phyloP scores from a whole-genome alignment of 202 grass and related monocot genomes.

The Schoenoplectus tabernaemontani region DNA sequence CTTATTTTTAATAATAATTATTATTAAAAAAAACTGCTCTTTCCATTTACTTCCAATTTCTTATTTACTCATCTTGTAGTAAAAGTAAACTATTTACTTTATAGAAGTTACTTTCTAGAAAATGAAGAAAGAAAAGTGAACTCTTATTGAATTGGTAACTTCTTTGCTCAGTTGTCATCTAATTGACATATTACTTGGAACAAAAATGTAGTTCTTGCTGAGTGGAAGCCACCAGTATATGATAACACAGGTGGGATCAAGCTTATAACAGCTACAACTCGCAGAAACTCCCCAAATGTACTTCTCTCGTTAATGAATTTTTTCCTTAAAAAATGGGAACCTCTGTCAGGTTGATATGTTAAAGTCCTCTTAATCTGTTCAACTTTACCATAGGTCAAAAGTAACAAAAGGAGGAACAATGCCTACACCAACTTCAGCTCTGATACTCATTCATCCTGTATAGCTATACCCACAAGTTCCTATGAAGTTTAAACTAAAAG shows the following conservation, averaged over 20 bases:
- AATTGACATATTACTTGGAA: not conserved
- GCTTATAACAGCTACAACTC: conserved; percentile 81
- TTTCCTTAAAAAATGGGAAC: not conserved
- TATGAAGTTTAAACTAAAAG: not conserved
- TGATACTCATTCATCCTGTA: not conserved
- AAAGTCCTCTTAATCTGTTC: not conserved
- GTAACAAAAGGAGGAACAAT: not conserved
- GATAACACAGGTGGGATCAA: conserved; percentile 94
- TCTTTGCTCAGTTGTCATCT: conserved; percentile 12
- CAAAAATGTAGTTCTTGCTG: conserved; percentile 70
- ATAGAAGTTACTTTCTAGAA: not conserved
- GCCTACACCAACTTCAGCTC: not conserved
- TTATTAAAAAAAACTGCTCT: no score
- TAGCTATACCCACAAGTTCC: not conserved
- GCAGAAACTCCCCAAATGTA: conserved; percentile 98
- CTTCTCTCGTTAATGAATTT: not conserved
- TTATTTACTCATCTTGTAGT: not conserved
- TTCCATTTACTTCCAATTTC: not conserved
- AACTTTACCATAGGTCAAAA: not conserved
- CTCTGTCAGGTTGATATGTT: not conserved
- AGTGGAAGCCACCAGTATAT: conserved; percentile 99
- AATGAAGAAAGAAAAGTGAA: not conserved
- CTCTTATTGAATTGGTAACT: not conserved
- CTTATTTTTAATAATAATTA: no score
- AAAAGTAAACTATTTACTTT: not conserved